Conservation (phyloP, 768 basidiomycete species). For the Amanita jacksonii region DNA sequence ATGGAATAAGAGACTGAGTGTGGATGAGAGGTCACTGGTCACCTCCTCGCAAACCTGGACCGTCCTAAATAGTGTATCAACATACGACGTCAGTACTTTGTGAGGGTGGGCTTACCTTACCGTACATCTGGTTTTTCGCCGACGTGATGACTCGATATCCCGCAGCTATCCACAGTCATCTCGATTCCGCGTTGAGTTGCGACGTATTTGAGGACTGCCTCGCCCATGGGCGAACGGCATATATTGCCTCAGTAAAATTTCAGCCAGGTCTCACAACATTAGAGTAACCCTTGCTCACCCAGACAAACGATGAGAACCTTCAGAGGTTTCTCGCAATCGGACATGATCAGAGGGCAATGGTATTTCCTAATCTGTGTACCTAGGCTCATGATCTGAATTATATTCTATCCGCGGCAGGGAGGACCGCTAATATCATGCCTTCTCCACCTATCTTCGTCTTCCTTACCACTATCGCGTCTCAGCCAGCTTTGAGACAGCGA, state of each 20-base stretch:
- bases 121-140: constrained; percentile 80
- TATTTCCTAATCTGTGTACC: constrained; percentile 3
- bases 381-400: no score
- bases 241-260: constrained; percentile 53
- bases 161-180: constrained; percentile 72
- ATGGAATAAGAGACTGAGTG: not conserved
- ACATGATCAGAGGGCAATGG: constrained; percentile 11
- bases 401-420: no score
- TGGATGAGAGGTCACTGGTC: not conserved
- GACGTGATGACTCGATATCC: constrained; percentile 76
- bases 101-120: no score
- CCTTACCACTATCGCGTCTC: constrained; percentile 83
- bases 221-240: constrained; percentile 88
- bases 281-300: constrained; percentile 20
- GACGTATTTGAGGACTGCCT: constrained; percentile 70
- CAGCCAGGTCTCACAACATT: not conserved
- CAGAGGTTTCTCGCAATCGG: constrained; percentile 19
- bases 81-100: no score
- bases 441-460: constrained; percentile 81
- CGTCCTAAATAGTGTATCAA: constrained; percentile 35
- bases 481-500: constrained; percentile 64
- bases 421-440: constrained; percentile 36
- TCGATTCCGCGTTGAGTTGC: constrained; percentile 58
- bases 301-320: constrained; percentile 71
- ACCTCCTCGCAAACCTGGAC: constrained; percentile 52